Evolutionary conservation across 2,329 filamentous ascomycete genomes (phyloP).

Genomic region (Claviceps pusilla): DNA sequence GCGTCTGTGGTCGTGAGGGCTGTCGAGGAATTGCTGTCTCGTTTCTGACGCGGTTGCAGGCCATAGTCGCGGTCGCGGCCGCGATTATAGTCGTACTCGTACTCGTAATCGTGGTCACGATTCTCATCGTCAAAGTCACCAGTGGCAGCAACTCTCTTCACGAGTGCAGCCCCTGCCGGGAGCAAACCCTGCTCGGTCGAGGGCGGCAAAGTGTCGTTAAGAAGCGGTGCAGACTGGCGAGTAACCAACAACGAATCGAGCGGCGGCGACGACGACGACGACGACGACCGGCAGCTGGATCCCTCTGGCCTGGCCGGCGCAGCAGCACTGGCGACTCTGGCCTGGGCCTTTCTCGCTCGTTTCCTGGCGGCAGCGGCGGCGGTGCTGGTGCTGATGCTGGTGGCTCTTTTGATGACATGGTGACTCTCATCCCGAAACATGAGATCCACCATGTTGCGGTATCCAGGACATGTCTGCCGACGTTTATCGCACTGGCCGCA

Average conservation of each 20-base stretch:
- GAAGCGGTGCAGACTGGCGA: neutral
- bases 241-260: too few species aligned
- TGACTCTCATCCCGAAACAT: conserved; percentile 44
- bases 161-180: too few species aligned
- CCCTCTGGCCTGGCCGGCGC: neutral
- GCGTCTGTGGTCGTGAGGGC: neutral
- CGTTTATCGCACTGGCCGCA: conserved; percentile 42
- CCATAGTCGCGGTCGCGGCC: neutral
- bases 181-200: neutral
- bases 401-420: conserved; percentile 38
- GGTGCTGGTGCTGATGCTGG: conserved; percentile 10
- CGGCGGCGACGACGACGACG: too few species aligned
- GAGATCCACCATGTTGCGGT: conserved; percentile 38
- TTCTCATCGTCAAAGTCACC: neutral
- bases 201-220: conserved; percentile 1
- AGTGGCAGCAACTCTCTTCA: too few species aligned
- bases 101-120: neutral
- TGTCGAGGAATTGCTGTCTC: neutral
- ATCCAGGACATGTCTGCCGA: conserved; percentile 37
- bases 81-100: neutral
- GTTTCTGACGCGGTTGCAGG: neutral
- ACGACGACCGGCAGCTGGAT: too few species aligned
- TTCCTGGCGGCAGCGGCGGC: conserved; percentile 9
- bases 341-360: conserved; percentile 11
- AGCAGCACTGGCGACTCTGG: conserved; percentile 1